Conservation (phyloP, 179 eudicot genomes). For the Beta corolliflora region DNA sequence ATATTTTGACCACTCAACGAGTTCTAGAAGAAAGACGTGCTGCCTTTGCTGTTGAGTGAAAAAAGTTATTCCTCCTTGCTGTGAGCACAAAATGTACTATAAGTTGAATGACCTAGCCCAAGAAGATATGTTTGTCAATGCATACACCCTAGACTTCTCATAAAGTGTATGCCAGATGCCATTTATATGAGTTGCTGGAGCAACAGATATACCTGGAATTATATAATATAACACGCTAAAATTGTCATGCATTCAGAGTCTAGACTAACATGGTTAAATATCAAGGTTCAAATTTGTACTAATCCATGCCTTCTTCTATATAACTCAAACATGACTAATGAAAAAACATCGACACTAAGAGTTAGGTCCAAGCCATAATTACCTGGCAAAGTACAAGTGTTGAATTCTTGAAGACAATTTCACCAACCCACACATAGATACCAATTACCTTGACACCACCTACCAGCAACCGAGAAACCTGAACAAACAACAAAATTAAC, state of each 20-base stretch:
- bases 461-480: constrained; percentile 91
- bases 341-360: not conserved
- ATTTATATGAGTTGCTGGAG: too few relatives aligned
- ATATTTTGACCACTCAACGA: too few relatives aligned
- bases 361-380: not conserved
- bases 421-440: constrained; percentile 78
- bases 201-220: too few relatives aligned
- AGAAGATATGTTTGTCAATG: too few relatives aligned
- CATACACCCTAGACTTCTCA: too few relatives aligned
- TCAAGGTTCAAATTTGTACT: not conserved
- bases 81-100: too few relatives aligned
- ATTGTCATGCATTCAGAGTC: not conserved
- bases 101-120: too few relatives aligned
- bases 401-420: constrained; percentile 77
- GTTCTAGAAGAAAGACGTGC: too few relatives aligned
- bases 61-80: too few relatives aligned
- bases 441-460: constrained; percentile 93
- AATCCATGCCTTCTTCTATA: not conserved
- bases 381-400: constrained; percentile 86
- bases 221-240: too few relatives aligned
- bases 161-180: too few relatives aligned
- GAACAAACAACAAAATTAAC: constrained; percentile 7
- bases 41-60: too few relatives aligned
- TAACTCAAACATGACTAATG: not conserved
- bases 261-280: not conserved